phyloP scores from a whole-genome alignment of 2,329 filamentous ascomycete species.

The Trichoderma afroharzianum region DNA sequence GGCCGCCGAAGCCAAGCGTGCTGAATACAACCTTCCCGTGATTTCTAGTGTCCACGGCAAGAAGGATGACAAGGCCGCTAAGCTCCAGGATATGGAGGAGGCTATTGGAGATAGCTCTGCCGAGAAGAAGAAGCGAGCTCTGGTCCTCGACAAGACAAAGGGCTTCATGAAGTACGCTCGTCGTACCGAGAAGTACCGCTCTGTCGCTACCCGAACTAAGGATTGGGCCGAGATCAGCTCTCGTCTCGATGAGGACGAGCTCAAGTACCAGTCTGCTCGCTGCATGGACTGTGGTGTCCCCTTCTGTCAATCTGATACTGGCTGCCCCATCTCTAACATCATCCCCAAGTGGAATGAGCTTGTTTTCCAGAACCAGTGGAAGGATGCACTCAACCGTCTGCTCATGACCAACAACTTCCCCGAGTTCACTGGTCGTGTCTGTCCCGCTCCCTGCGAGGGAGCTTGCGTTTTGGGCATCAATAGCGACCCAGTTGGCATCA shows the following conservation, averaged over 20 bases:
- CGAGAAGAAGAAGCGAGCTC: slow-evolving; percentile 88
- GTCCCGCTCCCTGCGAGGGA: slow-evolving; percentile 93
- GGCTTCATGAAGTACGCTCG: slow-evolving; percentile 98
- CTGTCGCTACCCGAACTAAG: slow-evolving; percentile 75
- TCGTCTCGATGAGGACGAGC: slow-evolving; percentile 86
- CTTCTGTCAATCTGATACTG: slow-evolving; percentile 95
- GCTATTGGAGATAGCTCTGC: slow-evolving; percentile 77
- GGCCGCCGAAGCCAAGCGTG: slow-evolving; percentile 78
- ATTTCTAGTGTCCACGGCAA: slow-evolving; percentile 63
- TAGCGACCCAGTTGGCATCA: slow-evolving; percentile 95
- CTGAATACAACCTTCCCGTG: slow-evolving; percentile 75
- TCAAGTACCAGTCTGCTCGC: slow-evolving; percentile 93
- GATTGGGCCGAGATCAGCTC: slow-evolving; percentile 91
- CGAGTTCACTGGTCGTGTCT: slow-evolving; percentile 95
- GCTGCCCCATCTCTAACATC: slow-evolving; percentile 94
- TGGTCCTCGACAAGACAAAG: slow-evolving; percentile 94
- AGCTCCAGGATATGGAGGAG: slow-evolving; percentile 84
- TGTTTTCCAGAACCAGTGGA: slow-evolving; percentile 74
- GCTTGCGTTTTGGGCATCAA: slow-evolving; percentile 96
- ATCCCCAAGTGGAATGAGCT: slow-evolving; percentile 96
- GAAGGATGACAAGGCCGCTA: slow-evolving; percentile 65
- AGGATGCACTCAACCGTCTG: slow-evolving; percentile 84
- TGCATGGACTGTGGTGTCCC: slow-evolving; percentile 99
- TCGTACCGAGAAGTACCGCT: slow-evolving; percentile 88
- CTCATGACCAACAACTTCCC: slow-evolving; percentile 99